Percentiles rank a stretch among this genome's conserved stretches.
Evolutionary conservation across 305 asterid species (phyloP).

Genomic region (Fraxinus nigra): DNA sequence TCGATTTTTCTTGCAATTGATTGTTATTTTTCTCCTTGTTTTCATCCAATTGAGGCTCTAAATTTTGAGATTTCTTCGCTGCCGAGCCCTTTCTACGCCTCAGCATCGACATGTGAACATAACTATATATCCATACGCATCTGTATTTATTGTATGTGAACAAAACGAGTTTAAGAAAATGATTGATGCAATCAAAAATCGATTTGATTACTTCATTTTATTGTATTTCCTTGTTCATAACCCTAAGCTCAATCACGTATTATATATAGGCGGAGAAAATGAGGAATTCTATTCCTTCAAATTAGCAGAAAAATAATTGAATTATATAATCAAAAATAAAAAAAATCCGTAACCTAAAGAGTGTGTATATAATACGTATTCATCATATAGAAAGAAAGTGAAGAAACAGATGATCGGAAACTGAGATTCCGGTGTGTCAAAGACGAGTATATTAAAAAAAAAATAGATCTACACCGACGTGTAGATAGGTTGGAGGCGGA

Average conservation of each 20-base stretch:
- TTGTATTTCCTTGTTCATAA: neutral
- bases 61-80: conserved; percentile 28
- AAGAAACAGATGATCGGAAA: neutral
- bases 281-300: neutral
- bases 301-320: neutral
- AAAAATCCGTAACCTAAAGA: conserved; percentile 12
- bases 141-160: neutral
- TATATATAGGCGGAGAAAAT: neutral
- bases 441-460: neutral
- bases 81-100: conserved; percentile 56
- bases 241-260: conserved; percentile 11
- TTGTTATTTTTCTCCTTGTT: conserved; percentile 18
- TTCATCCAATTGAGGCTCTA: conserved; percentile 26
- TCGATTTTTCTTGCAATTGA: conserved; percentile 24
- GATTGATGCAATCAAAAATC: neutral
- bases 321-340: neutral
- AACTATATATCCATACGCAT: neutral
- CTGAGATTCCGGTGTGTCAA: neutral
- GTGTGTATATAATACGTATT: neutral
- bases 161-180: conserved; percentile 11
- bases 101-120: conserved; percentile 32
- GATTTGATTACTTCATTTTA: neutral
- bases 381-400: neutral
- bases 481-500: neutral
- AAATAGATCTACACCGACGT: neutral